A percentile compares a stretch with the other conserved stretches of the same genome.
These are phyloP conservation scores for Multifurca ochricompacta DNA, from an alignment of 768 basidiomycete genomes.

Conservation along the genomic window DNA sequence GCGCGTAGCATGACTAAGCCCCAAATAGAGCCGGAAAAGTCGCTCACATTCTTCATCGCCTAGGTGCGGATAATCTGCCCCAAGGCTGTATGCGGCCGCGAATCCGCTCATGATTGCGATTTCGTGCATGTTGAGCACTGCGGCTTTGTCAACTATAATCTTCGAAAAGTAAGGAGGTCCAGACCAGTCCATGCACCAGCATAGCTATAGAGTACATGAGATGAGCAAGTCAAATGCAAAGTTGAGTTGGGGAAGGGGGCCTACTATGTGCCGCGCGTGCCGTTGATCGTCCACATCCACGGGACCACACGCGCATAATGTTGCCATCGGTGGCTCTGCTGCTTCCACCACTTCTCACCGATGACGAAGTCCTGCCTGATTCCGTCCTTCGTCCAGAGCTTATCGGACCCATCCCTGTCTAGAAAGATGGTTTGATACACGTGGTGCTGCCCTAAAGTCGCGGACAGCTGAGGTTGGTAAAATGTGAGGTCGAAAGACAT, in stretches of 20 bases:
- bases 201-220: constrained; percentile 19
- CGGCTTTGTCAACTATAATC: neutral
- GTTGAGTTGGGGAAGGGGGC: neutral
- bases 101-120: constrained; percentile 35
- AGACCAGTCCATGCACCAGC: constrained; percentile 29
- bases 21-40: constrained; percentile 27
- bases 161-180: constrained; percentile 5
- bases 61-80: constrained; percentile 28
- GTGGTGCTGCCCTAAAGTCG: constrained; percentile 29
- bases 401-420: constrained; percentile 33
- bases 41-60: constrained; percentile 28
- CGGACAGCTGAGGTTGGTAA: constrained; percentile 41
- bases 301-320: constrained; percentile 33
- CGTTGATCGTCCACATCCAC: constrained; percentile 35
- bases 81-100: constrained; percentile 33
- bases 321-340: constrained; percentile 45
- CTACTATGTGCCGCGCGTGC: constrained; percentile 30
- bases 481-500: constrained; percentile 46
- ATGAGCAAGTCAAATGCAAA: neutral
- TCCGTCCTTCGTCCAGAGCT: constrained; percentile 37
- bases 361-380: constrained; percentile 35
- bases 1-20: constrained; percentile 25
- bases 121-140: constrained; percentile 32
- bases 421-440: constrained; percentile 48
- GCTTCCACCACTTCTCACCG: constrained; percentile 45